These are phyloP conservation scores for Aspergillus bombycis DNA, from an alignment of 2,329 filamentous ascomycete species.

Conservation along the genomic window DNA sequence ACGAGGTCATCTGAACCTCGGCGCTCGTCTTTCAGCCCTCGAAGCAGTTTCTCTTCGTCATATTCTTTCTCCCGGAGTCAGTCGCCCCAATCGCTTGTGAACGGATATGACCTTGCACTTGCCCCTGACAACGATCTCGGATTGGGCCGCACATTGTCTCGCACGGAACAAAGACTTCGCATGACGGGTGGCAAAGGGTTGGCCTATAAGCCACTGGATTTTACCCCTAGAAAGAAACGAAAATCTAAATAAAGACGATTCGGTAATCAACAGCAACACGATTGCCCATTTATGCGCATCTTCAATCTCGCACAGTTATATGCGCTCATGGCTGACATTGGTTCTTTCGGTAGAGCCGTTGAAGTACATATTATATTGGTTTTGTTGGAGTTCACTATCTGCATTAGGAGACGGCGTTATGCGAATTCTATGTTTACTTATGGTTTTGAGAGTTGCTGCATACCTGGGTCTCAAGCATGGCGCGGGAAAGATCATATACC, in stretches of 20 bases:
- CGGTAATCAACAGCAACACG: background rate
- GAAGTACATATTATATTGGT: slow-evolving; percentile 11
- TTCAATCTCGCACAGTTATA: background rate
- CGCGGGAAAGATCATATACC: slow-evolving; percentile 9
- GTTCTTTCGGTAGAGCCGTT: background rate
- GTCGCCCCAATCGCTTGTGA: slow-evolving; percentile 36
- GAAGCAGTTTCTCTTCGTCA: slow-evolving; percentile 30
- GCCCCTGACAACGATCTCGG: slow-evolving; percentile 43
- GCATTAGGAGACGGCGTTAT: slow-evolving; percentile 18
- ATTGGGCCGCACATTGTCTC: slow-evolving; percentile 44
- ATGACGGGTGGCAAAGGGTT: slow-evolving; percentile 47
- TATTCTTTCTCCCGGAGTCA: slow-evolving; percentile 29
- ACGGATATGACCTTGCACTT: slow-evolving; percentile 47
- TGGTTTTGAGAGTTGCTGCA: slow-evolving; percentile 4
- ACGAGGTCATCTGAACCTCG: slow-evolving; percentile 26
- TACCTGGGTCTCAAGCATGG: slow-evolving; percentile 15
- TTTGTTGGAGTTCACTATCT: slow-evolving; percentile 9
- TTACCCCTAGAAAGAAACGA: slow-evolving; percentile 25
- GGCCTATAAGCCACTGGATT: slow-evolving; percentile 45
- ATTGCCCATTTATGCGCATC: background rate
- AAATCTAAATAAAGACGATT: slow-evolving; percentile 15
- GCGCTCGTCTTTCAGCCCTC: slow-evolving; percentile 31
- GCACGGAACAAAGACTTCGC: slow-evolving; percentile 48
- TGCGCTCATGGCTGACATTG: background rate
- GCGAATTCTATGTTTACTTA: slow-evolving; percentile 2